phyloP scores from a whole-genome alignment of 78 protist genomes.

The Protostelium mycophagum region DNA sequence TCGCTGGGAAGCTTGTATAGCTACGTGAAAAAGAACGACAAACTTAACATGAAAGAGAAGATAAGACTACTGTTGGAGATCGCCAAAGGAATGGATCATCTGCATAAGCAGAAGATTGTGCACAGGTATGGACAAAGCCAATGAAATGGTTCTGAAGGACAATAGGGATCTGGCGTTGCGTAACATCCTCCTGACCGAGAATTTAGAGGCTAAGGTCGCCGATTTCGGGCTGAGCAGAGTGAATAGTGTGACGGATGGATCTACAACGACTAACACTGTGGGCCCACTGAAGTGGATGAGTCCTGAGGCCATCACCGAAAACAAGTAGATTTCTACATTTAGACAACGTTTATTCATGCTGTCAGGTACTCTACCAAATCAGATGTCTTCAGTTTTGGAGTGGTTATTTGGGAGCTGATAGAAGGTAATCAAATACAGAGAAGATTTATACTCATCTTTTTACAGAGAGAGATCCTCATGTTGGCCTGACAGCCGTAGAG shows the following conservation, averaged over 20 bases:
- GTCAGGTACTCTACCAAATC: background rate
- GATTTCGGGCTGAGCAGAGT: background rate
- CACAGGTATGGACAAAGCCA: too few species aligned
- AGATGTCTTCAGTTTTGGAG: background rate
- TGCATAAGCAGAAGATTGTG: background rate
- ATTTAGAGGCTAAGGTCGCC: background rate
- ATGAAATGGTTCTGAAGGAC: too few species aligned
- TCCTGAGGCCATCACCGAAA: background rate
- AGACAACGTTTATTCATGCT: too few species aligned
- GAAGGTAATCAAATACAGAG: too few species aligned
- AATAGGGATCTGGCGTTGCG: background rate
- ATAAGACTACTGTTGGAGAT: background rate
- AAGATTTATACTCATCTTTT: too few species aligned
- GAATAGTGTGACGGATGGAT: background rate
- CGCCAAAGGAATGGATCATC: background rate
- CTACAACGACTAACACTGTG: background rate
- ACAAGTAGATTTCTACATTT: too few species aligned
- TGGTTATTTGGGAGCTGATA: background rate
- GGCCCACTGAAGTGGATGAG: background rate
- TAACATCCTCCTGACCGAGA: background rate
- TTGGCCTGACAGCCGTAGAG: background rate
- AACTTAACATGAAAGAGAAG: background rate
- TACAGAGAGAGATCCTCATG: background rate
- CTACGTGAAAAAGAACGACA: background rate
- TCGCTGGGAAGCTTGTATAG: background rate